Base-by-base conservation (phyloP, 495 filamentous ascomycete species). In the Acidiella bohemica region DNA sequence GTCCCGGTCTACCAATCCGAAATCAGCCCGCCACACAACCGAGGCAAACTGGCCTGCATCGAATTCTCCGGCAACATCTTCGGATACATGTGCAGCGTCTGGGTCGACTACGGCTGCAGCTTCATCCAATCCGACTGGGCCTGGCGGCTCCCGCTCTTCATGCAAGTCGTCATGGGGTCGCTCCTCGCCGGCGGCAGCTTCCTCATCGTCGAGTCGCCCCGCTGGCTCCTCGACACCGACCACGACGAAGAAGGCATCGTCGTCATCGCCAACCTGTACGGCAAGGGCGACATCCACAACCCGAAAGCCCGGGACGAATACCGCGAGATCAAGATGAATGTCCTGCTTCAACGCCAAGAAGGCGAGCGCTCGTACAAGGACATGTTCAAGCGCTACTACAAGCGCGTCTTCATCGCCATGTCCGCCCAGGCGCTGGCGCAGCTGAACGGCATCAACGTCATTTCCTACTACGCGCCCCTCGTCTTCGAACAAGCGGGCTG, bases 1-100 rank as follows among this genome's bases (percentile, higher is more conserved):
- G 92, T 97, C 5, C 90, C 90, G 1, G 82, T 97, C 27, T 97
- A 95, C 61, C 90, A 97, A 61, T 95, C 86, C 23, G 92, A 97
- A 56, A 97, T 97, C 42, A 87, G 88, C 36, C 90, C 90, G 38
- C 84, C 90, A 11, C 92, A 97, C 49, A 96, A 93, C 57, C 71
- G 92, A 39, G 92, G 92, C 13, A 87, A 88, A 60, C 68, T 96
- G 42, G 90, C 90, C 10, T 97, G 90, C 60, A 95, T 97, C 43
- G 92, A 96, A 58, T 97, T 97, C 54, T 84, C 92, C 0, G 90
- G 90, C 22, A 97, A 97, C 59, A 92, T 97, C 45, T 73, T 79
- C 47, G 90, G 90, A 18, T 97, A 97, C 59, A 82, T 85, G 33
- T 81, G 84, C 34, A 94, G 86, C 49, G 90, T 97, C 7, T 97